These are phyloP conservation scores for Leucaena leucocephala DNA, from an alignment of 306 rosid species.

Conservation along the genomic window DNA sequence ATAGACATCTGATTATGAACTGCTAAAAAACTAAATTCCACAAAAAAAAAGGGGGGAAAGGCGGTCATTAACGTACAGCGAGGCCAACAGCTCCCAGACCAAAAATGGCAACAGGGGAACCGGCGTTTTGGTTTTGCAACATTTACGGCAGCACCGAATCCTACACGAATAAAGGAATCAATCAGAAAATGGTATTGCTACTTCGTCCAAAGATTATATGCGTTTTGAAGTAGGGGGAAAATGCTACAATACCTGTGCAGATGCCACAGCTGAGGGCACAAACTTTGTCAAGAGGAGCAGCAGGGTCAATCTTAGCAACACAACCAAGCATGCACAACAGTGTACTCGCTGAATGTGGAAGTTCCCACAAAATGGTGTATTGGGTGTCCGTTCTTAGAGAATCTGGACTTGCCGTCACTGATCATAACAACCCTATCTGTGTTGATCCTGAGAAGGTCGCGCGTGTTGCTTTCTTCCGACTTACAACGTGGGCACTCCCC, in stretches of 20 bases:
- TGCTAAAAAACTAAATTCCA: neutral
- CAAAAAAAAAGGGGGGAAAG: neutral
- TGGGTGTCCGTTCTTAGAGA: conserved; percentile 60
- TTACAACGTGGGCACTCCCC: conserved; percentile 58
- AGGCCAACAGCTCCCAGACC: conserved; percentile 74
- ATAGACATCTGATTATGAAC: neutral
- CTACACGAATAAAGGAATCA: conserved; percentile 33
- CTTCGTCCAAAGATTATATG: neutral
- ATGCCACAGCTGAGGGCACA: conserved; percentile 70
- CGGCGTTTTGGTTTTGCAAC: conserved; percentile 68
- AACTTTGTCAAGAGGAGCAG: conserved; percentile 73
- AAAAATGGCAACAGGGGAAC: conserved; percentile 58
- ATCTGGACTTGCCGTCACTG: conserved; percentile 52
- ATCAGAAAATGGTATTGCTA: neutral
- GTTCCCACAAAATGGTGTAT: conserved; percentile 69
- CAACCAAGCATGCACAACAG: conserved; percentile 61
- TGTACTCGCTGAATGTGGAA: conserved; percentile 71
- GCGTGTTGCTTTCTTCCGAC: conserved; percentile 74
- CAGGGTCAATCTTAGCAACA: conserved; percentile 61
- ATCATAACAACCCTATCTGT: conserved; percentile 64
- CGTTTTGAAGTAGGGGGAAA: neutral
- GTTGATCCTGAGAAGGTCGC: conserved; percentile 66
- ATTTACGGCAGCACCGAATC: conserved; percentile 66
- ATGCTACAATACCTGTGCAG: conserved; percentile 50
- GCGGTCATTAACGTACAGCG: conserved; percentile 44